These are phyloP conservation scores for Aspergillus pseudoglaucus DNA, from an alignment of 2,329 filamentous ascomycete species.

Conservation along the genomic window DNA sequence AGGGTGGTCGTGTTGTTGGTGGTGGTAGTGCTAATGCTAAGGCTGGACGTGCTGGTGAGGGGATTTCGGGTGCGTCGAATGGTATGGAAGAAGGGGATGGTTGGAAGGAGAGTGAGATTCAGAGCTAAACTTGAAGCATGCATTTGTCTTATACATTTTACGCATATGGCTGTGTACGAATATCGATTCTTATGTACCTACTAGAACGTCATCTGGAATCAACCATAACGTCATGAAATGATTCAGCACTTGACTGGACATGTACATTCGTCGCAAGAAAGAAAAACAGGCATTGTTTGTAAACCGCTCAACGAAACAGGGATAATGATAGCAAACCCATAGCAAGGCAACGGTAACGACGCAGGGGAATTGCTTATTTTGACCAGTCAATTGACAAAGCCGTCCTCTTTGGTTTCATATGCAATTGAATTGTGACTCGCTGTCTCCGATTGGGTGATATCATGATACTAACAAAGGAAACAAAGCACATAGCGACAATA, in stretches of 20 bases:
- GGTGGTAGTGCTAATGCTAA: constrained; percentile 20
- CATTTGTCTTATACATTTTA: too few relatives aligned
- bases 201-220: too few relatives aligned
- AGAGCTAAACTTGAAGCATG: constrained; percentile 43
- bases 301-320: too few relatives aligned
- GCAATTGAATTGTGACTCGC: constrained; percentile 3
- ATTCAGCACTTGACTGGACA: too few relatives aligned
- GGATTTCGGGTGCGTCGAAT: constrained; percentile 38
- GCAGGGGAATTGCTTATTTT: too few relatives aligned
- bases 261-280: too few relatives aligned
- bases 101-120: constrained; percentile 65
- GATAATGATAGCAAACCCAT: too few relatives aligned
- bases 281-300: too few relatives aligned
- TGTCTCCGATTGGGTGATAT: constrained; percentile 13
- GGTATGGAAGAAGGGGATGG: constrained; percentile 44
- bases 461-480: constrained; percentile 9
- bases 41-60: constrained; percentile 37
- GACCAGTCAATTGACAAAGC: neutral
- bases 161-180: too few relatives aligned
- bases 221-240: too few relatives aligned
- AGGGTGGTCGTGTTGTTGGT: constrained; percentile 61
- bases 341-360: too few relatives aligned
- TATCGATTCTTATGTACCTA: too few relatives aligned
- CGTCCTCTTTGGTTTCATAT: neutral
- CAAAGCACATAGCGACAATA: constrained; percentile 5